Percentiles rank a stretch among this genome's conserved stretches.
These are phyloP conservation scores for Globisporangium okanoganense DNA, from an alignment of 352 stramenopile genomes.

Conservation along the genomic window DNA sequence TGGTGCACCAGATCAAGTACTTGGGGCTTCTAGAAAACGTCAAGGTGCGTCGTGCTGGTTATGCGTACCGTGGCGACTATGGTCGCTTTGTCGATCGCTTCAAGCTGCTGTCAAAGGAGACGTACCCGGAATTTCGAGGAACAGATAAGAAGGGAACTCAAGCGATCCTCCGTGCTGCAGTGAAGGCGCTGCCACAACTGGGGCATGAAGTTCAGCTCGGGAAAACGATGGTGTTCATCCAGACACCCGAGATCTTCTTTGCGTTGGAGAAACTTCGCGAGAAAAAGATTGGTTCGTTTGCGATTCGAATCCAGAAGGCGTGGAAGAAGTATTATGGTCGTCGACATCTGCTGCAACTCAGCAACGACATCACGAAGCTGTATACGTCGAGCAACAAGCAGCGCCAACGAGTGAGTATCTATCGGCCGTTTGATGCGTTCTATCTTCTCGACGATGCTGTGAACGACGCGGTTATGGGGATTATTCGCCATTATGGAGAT, in stretches of 20 bases:
- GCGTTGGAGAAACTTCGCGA: constrained; percentile 86
- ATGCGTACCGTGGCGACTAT: constrained; percentile 85
- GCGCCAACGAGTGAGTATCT: constrained; percentile 82
- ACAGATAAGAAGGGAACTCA: constrained; percentile 85
- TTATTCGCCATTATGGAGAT: constrained; percentile 75
- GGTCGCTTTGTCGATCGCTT: constrained; percentile 85
- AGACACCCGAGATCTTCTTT: constrained; percentile 88
- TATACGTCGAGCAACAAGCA: constrained; percentile 81
- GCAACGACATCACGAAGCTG: constrained; percentile 83
- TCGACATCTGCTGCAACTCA: constrained; percentile 80
- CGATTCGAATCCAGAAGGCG: constrained; percentile 73
- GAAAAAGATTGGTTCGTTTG: constrained; percentile 72
- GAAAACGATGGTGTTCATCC: constrained; percentile 91
- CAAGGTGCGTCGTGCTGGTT: constrained; percentile 83
- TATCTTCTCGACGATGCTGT: constrained; percentile 70
- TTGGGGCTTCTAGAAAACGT: constrained; percentile 85
- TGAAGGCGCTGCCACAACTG: constrained; percentile 64
- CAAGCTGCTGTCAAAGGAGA: constrained; percentile 75
- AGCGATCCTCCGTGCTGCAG: constrained; percentile 72
- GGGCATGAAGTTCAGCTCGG: constrained; percentile 84
- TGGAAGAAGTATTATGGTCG: constrained; percentile 82
- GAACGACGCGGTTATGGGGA: constrained; percentile 55
- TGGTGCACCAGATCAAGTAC: constrained; percentile 88
- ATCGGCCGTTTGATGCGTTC: constrained; percentile 82
- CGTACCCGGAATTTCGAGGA: constrained; percentile 73